phyloP scores from a whole-genome alignment of 768 basidiomycete genomes.

The Boletellus sp. region DNA sequence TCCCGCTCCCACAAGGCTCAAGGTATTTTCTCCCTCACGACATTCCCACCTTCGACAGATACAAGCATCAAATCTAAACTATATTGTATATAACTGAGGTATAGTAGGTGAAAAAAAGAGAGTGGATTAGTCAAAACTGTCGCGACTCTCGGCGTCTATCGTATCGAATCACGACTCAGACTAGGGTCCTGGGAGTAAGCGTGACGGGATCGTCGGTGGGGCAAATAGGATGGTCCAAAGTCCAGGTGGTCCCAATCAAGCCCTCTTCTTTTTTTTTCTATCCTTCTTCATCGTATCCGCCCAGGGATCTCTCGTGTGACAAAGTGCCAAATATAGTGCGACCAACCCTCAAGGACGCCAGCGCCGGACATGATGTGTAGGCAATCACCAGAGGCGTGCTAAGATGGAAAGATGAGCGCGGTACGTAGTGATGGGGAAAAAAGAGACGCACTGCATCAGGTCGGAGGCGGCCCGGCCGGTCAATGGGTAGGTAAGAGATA shows the following conservation, averaged over 20 bases:
- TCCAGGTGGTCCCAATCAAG: neutral
- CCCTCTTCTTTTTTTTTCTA: neutral
- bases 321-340: constrained; percentile 50
- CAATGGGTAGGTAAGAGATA: constrained; percentile 57
- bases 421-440: neutral
- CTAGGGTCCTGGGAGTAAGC: neutral
- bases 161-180: too few species aligned
- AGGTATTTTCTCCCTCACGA: too few species aligned
- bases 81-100: neutral
- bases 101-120: neutral
- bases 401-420: neutral
- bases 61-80: neutral
- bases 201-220: neutral
- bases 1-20: too few species aligned
- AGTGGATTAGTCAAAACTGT: neutral
- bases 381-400: constrained; percentile 45
- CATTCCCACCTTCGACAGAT: neutral
- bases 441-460: constrained; percentile 56
- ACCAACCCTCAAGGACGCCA: constrained; percentile 50
- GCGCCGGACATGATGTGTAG: constrained; percentile 45
- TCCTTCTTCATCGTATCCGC: constrained; percentile 17
- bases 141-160: neutral
- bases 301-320: constrained; percentile 36
- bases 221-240: neutral
- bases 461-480: constrained; percentile 56